Conservation (phyloP, 2,329 filamentous ascomycete genomes). For the Pyrenophora seminiperda region DNA sequence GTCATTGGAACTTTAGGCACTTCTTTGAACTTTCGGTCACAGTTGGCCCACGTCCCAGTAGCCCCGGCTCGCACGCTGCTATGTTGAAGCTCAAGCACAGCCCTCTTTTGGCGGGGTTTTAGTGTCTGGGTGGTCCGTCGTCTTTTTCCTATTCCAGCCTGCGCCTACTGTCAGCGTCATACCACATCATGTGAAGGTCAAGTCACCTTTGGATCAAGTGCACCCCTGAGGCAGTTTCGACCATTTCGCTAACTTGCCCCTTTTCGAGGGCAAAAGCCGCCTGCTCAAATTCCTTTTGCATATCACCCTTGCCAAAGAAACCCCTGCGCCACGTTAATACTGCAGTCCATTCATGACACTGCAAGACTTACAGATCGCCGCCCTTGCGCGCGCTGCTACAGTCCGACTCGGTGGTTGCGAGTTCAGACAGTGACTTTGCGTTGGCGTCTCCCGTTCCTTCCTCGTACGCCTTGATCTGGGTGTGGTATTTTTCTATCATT, state of each 20-base stretch:
- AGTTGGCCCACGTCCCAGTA: slow-evolving; percentile 15
- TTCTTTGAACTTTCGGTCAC: slow-evolving; percentile 3
- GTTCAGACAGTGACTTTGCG: slow-evolving; percentile 67
- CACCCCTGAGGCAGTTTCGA: slow-evolving; percentile 91
- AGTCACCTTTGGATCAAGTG: slow-evolving; percentile 88
- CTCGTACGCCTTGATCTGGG: slow-evolving; percentile 70
- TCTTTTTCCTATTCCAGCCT: slow-evolving; percentile 28
- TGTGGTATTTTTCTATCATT: slow-evolving; percentile 77
- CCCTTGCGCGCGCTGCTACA: slow-evolving; percentile 94
- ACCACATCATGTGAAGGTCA: not conserved
- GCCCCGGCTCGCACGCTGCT: slow-evolving; percentile 11
- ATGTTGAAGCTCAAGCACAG: not conserved
- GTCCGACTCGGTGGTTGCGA: slow-evolving; percentile 88
- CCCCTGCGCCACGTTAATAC: slow-evolving; percentile 58
- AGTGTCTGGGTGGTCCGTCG: not conserved
- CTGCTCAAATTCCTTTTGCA: slow-evolving; percentile 99
- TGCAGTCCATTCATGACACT: not conserved
- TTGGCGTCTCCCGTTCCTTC: slow-evolving; percentile 50
- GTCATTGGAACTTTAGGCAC: slow-evolving; percentile 22
- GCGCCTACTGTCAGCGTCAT: slow-evolving; percentile 20
- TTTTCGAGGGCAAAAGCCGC: slow-evolving; percentile 88
- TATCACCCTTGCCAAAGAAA: slow-evolving; percentile 91
- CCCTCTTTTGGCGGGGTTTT: not conserved
- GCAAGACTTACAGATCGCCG: slow-evolving; percentile 74
- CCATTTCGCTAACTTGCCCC: slow-evolving; percentile 82